Evolutionary conservation across 1,284 basidiomycete genomes (phyloP).

Genomic region (Phylloboletellus chloephorus): DNA sequence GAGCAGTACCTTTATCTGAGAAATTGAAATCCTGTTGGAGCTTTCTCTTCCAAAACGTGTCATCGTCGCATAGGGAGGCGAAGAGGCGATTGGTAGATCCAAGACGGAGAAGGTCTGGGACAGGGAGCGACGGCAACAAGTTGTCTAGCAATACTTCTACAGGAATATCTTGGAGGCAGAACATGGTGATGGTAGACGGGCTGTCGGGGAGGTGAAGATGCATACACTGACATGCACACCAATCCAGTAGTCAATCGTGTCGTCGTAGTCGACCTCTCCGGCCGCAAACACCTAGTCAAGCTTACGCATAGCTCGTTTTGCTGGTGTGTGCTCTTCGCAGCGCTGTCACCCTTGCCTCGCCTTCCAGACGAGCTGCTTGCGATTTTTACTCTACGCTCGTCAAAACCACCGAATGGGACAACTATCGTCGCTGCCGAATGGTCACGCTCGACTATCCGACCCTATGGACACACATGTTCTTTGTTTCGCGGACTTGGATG

Average conservation of each 20-base stretch:
- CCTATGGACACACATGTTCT: constrained; percentile 28
- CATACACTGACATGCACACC: no score
- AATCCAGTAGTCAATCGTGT: no score
- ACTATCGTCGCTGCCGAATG: constrained; percentile 29
- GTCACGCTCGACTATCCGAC: constrained; percentile 26
- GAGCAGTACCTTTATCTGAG: constrained; percentile 58
- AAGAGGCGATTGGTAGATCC: constrained; percentile 56
- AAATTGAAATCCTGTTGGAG: constrained; percentile 77
- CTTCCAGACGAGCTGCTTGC: constrained; percentile 12
- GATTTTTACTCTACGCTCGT: constrained; percentile 4
- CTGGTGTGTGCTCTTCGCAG: no score
- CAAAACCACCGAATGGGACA: constrained; percentile 1
- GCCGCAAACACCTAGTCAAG: no score
- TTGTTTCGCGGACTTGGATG: constrained; percentile 21
- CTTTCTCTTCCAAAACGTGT: constrained; percentile 74
- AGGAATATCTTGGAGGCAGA: constrained; percentile 49
- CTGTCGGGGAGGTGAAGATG: no score
- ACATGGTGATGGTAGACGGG: no score
- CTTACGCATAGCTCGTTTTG: no score
- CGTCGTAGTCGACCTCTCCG: no score
- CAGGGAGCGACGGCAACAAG: constrained; percentile 54
- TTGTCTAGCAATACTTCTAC: constrained; percentile 72
- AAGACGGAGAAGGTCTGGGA: constrained; percentile 57
- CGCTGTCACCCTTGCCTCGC: constrained; percentile 7
- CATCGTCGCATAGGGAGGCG: constrained; percentile 57